A percentile compares a stretch with the other conserved stretches of the same genome.
Evolutionary conservation across 495 filamentous ascomycete species (phyloP).

Genomic region (Geopyxis carbonaria): DNA sequence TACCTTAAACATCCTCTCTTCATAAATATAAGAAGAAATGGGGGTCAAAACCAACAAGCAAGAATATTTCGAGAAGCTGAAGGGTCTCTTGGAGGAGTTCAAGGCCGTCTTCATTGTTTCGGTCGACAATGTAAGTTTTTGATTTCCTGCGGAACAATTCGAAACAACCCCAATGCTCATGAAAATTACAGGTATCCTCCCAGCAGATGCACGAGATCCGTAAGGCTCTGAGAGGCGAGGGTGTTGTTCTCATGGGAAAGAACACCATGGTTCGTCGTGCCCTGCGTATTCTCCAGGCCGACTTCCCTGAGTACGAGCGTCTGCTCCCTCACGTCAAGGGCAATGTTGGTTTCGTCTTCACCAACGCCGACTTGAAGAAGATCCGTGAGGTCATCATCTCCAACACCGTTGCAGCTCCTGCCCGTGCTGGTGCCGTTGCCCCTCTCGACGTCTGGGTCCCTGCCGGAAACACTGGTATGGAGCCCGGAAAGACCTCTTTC

Average conservation of each 20-base stretch:
- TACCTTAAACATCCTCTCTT: conserved; percentile 98
- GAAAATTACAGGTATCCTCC: conserved; percentile 49
- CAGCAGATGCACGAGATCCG: conserved; percentile 99
- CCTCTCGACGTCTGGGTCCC: conserved; percentile 81
- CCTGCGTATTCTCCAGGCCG: conserved; percentile 80
- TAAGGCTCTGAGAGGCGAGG: conserved; percentile 66
- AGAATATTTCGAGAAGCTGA: conserved; percentile 98
- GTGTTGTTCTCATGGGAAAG: conserved; percentile 97
- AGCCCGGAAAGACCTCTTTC: conserved; percentile 99
- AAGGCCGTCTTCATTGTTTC: conserved; percentile 90
- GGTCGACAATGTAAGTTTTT: conserved; percentile 62
- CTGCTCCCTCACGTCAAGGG: conserved; percentile 87
- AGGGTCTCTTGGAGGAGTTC: conserved; percentile 81
- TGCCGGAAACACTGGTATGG: conserved; percentile 99
- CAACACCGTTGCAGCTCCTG: conserved; percentile 94
- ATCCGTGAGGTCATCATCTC: conserved; percentile 83
- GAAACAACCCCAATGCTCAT: neutral
- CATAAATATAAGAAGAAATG: conserved; percentile 85
- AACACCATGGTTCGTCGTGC: conserved; percentile 99
- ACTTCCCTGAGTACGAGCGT: conserved; percentile 92
- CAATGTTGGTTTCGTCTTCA: conserved; percentile 99
- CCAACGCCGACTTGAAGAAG: conserved; percentile 82
- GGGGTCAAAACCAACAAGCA: conserved; percentile 97
- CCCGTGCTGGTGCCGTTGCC: conserved; percentile 89
- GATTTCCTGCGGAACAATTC: conserved; percentile 1